Base-by-base conservation (phyloP, 2,329 filamentous ascomycete species). In the Ophiostoma sp. region DNA sequence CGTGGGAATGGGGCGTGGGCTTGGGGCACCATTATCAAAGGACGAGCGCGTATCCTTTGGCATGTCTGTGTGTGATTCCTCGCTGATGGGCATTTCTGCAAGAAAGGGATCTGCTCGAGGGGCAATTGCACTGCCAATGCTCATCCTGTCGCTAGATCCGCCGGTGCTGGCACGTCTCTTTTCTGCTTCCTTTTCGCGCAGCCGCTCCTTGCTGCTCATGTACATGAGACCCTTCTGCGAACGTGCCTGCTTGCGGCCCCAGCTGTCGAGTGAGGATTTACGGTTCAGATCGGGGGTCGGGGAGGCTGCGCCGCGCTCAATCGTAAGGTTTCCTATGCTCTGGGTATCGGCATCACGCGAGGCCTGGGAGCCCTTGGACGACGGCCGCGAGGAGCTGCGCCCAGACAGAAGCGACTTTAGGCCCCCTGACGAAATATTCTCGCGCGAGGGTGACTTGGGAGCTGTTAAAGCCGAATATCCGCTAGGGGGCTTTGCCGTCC, bases 401-500 rank as follows among this genome's bases (percentile, higher is more conserved):
- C 75, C 73, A 76, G 86, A 82, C 63, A 91, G 79, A 58, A 90
- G 83, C 58, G 84, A 85, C 74, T 83, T 85, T 60, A 91, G 75
- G 12, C 85, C 84, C 58, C 78, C 78, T 1, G 79, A 77, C 42
- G 63, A 18, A 4, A 68, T 47, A 12, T 70, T 38, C 6, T 85
- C 84, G 70, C 81, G 81, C 67, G 79, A 78, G 27, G 82, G 81
- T 41, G 80, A 86, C 71, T 82, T 87, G 69, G 83, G 83, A 0
- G 88, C 85, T n/a, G 89, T 92, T 66, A 91, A 79, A 18, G 87
- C 79, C 40, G 90, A 93, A 74, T 88, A 86, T 67, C 90, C 91
- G 66, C 90, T 92, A 0, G 91, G 91, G 7, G 89, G 89, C 76
- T 93, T 93, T 44, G 92, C 86, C 44, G 93, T 96, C 72, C 89